Evolutionary conservation across 164 flowering plant genomes (phyloP), one percentile per base, ranked within the genome.

Genomic region (Stephania yunnanensis): DNA sequence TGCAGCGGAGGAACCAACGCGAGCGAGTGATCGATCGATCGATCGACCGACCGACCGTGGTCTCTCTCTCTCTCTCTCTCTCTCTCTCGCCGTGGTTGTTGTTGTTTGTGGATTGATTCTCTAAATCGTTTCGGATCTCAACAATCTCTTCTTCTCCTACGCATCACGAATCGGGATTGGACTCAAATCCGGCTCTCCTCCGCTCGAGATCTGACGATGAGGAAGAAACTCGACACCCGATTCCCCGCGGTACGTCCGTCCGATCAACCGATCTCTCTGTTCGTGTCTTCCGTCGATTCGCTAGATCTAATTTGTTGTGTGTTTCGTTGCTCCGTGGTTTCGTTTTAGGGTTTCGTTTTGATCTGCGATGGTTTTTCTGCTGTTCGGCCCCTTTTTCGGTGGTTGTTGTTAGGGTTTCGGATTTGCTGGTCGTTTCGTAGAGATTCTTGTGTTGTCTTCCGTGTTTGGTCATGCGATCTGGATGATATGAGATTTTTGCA

Each of bases 201-300:
- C 29, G 31, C 29, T 20, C 65, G 12, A 68, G 55, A 77, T 69
- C 71, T 70, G 69, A 69, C 52, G 71, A 55, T 74, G 80, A 78
- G 80, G 77, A 78, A 78, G 77, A 78, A 78, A 70, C 80, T 78
- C 68, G 77, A 78, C 45, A 78, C 77, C 48, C 80, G 80, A 48
- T 78, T 78, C 45, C 80, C 80, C 17, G 80, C 80, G 20, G 77
- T 78, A 74, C 53, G 70, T 10, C 53, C 52, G 61, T 68, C 45
- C 46, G 42, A 36, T 78, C 25, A 25, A 25, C 25, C 10, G 44
- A 46, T 25, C 22, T 78, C 4, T 63, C 55, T 78, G 10, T 69
- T 7, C 50, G 69, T 7, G 7, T 68, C 12, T 29, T 45, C 15
- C 15, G 12, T 67, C 29, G 13, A 8, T 5, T 4, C 8, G 46